Evolutionary conservation across 2,329 filamentous ascomycete genomes (phyloP).

Genomic region (Ophidiomyces ophidiicola): DNA sequence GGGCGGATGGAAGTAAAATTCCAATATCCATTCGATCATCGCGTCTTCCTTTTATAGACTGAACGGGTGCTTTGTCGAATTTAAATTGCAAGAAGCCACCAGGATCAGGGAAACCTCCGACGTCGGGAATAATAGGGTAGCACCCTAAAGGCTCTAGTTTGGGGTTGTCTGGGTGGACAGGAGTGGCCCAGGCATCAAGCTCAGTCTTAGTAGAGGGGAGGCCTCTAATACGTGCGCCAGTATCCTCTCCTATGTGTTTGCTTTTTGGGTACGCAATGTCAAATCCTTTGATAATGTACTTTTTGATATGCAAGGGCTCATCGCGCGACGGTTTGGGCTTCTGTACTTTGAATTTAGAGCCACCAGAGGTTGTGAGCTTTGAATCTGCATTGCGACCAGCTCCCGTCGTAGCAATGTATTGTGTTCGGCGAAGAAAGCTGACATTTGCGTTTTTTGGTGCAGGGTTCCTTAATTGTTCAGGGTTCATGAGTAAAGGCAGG

Average conservation of each 20-base stretch:
- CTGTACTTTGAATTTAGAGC: slow-evolving; percentile 19
- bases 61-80: slow-evolving; percentile 48
- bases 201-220: slow-evolving; percentile 44
- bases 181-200: slow-evolving; percentile 46
- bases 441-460: slow-evolving; percentile 64
- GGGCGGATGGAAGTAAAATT: slow-evolving; percentile 42
- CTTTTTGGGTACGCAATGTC: slow-evolving; percentile 52
- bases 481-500: slow-evolving; percentile 66
- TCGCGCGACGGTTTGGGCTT: slow-evolving; percentile 36
- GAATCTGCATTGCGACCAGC: slow-evolving; percentile 25
- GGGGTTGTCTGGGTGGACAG: slow-evolving; percentile 47
- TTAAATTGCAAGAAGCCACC: slow-evolving; percentile 50
- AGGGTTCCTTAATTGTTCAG: slow-evolving; percentile 74
- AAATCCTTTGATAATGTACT: slow-evolving; percentile 51
- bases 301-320: slow-evolving; percentile 49
- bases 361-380: slow-evolving; percentile 18
- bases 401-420: slow-evolving; percentile 57
- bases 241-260: slow-evolving; percentile 47
- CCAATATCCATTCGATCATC: slow-evolving; percentile 50
- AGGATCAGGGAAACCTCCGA: slow-evolving; percentile 47
- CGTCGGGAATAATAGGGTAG: slow-evolving; percentile 50
- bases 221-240: slow-evolving; percentile 40
- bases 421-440: slow-evolving; percentile 88
- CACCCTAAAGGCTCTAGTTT: slow-evolving; percentile 46
- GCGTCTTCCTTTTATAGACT: slow-evolving; percentile 37